Base-by-base conservation (phyloP, 2,329 filamentous ascomycete genomes). In the Calonectria leucothoes region DNA sequence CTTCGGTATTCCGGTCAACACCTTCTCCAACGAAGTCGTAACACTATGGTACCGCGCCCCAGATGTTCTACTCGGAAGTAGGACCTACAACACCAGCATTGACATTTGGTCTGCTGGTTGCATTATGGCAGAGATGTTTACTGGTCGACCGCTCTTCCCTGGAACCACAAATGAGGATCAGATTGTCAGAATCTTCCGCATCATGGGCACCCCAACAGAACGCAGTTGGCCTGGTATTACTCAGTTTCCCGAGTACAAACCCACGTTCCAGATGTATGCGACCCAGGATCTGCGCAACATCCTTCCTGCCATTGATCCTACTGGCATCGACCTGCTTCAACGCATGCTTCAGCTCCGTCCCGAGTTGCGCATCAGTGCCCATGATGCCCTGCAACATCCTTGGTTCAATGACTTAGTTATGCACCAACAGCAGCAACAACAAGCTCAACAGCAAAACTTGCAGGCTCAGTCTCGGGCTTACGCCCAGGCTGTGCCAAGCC, bases 71-170 rank as follows among this genome's bases (percentile, higher is more conserved):
- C 91, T 99, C 57, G 97, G 97, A 66, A 97, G 94, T 81, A 90
- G 97, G 77, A 98, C 97, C 27, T 99, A 99, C 88, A 99, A 98
- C 86, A 99, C 97, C n/a, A 98, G 95, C 86, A 98, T 99, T 84
- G 97, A 99, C 82, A 98, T 99, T 83, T 99, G 97, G 97, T 98
- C 95, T 8, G 97, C 97, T 8, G 97, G 97, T 70, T 99, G 97
- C 85, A 99, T 99, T 88, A 98, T 99, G 97, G 97, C 97, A 12
- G 97, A 99, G 86, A 98, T 99, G 95, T 98, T 97, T 85, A 98
- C 96, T 0, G 97, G 97, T 5, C 91, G 97, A 23, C 97, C 97
- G 0, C 90, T 99, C 8, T 99, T 99, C 87, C 97, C 97, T 0
- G 97, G 97, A 72, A 99, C 97, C 2, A 98, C 97, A 45, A 99